Evolutionary conservation across 495 filamentous ascomycete species (phyloP).

Genomic region (Chaetomium cochliodes): DNA sequence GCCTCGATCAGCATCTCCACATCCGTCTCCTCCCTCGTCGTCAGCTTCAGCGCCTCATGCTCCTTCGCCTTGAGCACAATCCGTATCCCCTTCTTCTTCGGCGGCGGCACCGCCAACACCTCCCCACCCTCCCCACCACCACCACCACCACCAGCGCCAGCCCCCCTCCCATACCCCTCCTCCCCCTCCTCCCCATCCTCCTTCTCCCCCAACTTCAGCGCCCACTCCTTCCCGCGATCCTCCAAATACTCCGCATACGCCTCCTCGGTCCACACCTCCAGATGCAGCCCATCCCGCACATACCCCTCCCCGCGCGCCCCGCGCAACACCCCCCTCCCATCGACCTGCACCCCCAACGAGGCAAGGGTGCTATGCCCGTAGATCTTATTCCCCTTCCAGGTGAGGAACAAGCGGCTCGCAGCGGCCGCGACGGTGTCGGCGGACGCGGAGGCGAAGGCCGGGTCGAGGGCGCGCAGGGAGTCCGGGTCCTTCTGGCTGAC

Average conservation of each 20-base stretch:
- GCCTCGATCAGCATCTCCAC: conserved; percentile 39
- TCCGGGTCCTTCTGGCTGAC: neutral
- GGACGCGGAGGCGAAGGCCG: no score
- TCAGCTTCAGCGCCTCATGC: conserved; percentile 40
- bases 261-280: conserved; percentile 72
- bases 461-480: conserved; percentile 8
- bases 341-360: conserved; percentile 58
- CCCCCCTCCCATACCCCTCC: neutral
- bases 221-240: conserved; percentile 40
- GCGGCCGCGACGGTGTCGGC: conserved; percentile 18
- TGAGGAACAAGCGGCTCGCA: conserved; percentile 60
- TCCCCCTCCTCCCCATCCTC: conserved; percentile 17
- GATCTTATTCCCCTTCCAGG: conserved; percentile 71
- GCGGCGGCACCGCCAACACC: conserved; percentile 14
- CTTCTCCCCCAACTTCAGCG: conserved; percentile 29
- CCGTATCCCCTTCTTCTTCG: conserved; percentile 53
- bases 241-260: conserved; percentile 51
- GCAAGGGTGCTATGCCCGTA: conserved; percentile 72
- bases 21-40: conserved; percentile 39
- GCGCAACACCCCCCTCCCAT: conserved; percentile 38
- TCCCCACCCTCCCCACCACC: neutral
- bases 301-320: conserved; percentile 37
- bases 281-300: conserved; percentile 51
- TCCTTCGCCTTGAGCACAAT: conserved; percentile 53
- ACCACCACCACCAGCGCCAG: conserved; percentile 2